Evolutionary conservation across 768 basidiomycete genomes (phyloP).

Genomic region (Russula ochroleuca): DNA sequence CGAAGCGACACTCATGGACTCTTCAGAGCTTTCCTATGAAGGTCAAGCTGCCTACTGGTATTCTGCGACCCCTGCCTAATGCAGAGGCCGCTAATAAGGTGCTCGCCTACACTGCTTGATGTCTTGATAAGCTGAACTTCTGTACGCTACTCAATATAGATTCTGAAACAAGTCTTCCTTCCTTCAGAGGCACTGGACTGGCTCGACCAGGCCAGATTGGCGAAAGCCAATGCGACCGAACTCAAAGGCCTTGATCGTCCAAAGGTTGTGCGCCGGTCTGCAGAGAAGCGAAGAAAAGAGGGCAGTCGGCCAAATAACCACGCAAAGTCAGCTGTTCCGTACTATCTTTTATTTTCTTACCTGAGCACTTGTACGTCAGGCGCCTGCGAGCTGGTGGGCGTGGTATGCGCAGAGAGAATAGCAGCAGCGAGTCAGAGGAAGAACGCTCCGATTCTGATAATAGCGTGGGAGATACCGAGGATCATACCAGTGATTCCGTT

Average conservation of each 20-base stretch:
- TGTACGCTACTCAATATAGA: conserved; percentile 41
- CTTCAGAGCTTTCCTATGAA: conserved; percentile 78
- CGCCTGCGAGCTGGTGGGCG: conserved; percentile 30
- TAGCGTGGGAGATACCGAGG: conserved; percentile 27
- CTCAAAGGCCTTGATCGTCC: conserved; percentile 25
- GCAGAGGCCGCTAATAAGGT: conserved; percentile 65
- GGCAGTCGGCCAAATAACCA: conserved; percentile 44
- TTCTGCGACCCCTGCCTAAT: conserved; percentile 66
- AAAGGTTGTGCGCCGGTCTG: conserved; percentile 52
- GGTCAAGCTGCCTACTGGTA: conserved; percentile 74
- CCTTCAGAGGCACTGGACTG: conserved; percentile 55
- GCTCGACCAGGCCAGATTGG: conserved; percentile 49
- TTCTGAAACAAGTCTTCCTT: conserved; percentile 63
- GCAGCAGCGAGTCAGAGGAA: conserved; percentile 34
- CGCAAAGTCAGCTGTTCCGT: conserved; percentile 41
- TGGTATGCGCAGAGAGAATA: conserved; percentile 31
- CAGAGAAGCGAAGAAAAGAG: conserved; percentile 53
- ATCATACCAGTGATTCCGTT: conserved; percentile 8
- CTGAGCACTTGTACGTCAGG: conserved; percentile 6
- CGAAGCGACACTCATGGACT: conserved; percentile 63
- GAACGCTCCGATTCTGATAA: conserved; percentile 24
- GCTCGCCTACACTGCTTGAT: conserved; percentile 11
- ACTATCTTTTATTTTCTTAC: conserved; percentile 4
- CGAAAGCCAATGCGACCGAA: conserved; percentile 31
- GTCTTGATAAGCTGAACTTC: neutral